Conservation (phyloP, 108 stramenopile species). For the Fragilaria radians region DNA sequence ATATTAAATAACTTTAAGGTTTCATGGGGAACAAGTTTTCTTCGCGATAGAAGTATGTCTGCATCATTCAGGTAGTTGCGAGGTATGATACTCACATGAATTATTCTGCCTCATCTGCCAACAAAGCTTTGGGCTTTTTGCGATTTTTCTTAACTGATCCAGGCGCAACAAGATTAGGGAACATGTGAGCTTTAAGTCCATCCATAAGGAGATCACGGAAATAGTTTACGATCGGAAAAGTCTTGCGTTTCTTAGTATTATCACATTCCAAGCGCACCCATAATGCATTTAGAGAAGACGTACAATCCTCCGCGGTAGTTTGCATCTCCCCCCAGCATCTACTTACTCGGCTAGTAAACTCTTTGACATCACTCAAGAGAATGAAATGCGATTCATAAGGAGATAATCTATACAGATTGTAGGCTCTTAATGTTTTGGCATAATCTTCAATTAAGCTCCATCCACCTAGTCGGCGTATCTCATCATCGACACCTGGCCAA, state of each 20-base stretch:
- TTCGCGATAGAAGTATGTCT: too few relatives aligned
- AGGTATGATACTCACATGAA: too few relatives aligned
- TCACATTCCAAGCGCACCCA: neutral
- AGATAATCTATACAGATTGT: neutral
- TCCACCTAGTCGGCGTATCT: conserved; percentile 27
- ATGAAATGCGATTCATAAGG: neutral
- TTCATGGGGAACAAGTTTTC: too few relatives aligned
- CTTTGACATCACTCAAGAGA: neutral
- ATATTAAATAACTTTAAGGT: too few relatives aligned
- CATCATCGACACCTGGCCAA: conserved; percentile 37
- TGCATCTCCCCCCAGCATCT: neutral
- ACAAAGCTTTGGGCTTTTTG: too few relatives aligned
- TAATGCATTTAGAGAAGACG: neutral
- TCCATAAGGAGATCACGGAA: neutral
- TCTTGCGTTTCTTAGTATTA: neutral
- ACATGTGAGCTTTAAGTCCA: neutral
- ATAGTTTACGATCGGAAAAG: neutral
- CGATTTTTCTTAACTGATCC: too few relatives aligned
- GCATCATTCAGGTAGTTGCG: too few relatives aligned
- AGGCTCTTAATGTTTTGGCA: neutral
- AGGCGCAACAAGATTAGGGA: neutral
- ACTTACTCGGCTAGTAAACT: neutral
- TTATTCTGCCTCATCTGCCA: too few relatives aligned
- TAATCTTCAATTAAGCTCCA: conserved; percentile 12
- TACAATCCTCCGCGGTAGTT: neutral